A percentile compares a stretch with the other conserved stretches of the same genome.
Evolutionary conservation across 1,139 yeast species (phyloP).

Genomic region (Kurtzmaniella natalensis): DNA sequence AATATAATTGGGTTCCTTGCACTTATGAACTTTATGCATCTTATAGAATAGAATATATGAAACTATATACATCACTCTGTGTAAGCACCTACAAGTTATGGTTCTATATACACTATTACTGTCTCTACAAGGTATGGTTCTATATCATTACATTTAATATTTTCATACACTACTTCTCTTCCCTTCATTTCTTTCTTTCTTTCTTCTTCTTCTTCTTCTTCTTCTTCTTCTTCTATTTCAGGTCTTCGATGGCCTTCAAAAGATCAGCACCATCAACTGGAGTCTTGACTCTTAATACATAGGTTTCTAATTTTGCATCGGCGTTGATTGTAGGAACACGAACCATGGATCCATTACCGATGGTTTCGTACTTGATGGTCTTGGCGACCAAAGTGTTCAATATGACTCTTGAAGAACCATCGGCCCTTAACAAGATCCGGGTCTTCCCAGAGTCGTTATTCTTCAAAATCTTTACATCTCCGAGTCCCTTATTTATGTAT

Average conservation of each 20-base stretch:
- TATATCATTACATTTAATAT: no score
- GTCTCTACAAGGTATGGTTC: no score
- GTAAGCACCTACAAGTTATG: background rate
- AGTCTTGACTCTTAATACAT: slow-evolving; percentile 66
- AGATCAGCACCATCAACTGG: slow-evolving; percentile 65
- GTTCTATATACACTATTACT: no score
- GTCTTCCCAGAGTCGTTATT: slow-evolving; percentile 55
- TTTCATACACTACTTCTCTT: no score
- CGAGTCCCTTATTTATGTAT: slow-evolving; percentile 68
- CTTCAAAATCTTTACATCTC: slow-evolving; percentile 71
- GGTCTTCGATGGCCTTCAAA: slow-evolving; percentile 50
- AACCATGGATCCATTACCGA: slow-evolving; percentile 58
- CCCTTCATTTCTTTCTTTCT: background rate
- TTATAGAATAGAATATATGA: background rate
- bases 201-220: background rate
- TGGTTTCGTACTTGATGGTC: slow-evolving; percentile 49
- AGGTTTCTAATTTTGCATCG: slow-evolving; percentile 47
- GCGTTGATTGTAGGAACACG: slow-evolving; percentile 54
- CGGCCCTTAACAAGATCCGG: slow-evolving; percentile 79
- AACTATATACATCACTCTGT: background rate
- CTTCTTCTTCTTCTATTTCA: slow-evolving; percentile 9
- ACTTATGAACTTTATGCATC: background rate
- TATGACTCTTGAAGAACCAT: slow-evolving; percentile 80
- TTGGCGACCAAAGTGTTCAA: slow-evolving; percentile 57
- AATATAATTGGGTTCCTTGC: no score